Base-by-base conservation (phyloP, 352 stramenopile genomes). In the Globisporangium nagaii region DNA sequence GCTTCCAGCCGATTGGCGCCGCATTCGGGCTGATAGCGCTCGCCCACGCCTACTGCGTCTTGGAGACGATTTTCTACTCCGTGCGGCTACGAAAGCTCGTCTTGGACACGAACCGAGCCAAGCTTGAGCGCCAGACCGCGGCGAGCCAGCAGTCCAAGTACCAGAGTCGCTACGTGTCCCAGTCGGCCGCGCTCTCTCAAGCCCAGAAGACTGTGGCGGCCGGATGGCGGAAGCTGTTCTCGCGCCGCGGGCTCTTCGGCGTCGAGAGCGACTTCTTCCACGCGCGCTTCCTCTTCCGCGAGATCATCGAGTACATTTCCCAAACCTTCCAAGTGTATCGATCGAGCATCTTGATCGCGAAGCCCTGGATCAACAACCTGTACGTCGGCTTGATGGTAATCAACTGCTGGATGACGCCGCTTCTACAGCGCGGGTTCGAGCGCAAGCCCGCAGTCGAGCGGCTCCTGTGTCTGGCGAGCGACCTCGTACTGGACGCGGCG, bases 301-400 rank as follows among this genome's bases (percentile, higher is more conserved):
- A 84, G 28, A 44, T 73, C 2, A 12, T 84, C 1, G 71, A 84
- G 47, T 66, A 82, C 41, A 56, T 56, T 9, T 75, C 64, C 4
- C 75, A 83, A 35, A 56, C 70, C 1, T 40, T 63, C 3, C 73
- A 81, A 34, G 63, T 70, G 7, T 83, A 83, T 49, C 53, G 61
- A 2, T 73, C 68, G 22, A 84, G 75, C 37, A 58, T 62, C 3
- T 44, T 72, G 1, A 68, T 86, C 25, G 56, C 72, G 0, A 71
- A 69, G 20, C 37, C 62, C 3, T 82, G 70, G 71, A 75, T 84
- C 54, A 86, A 84, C 49, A 65, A 71, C 42, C 12, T 66, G 3
- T 78, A 70, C 17, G 71, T 76, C 11, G 44, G n/a, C 2, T 15
- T 80, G 2, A 58, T 73, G 28, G 68, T 74, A 9, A 30, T 46